phyloP scores from a whole-genome alignment of 768 basidiomycete genomes.

The Lactarius deliciosus region DNA sequence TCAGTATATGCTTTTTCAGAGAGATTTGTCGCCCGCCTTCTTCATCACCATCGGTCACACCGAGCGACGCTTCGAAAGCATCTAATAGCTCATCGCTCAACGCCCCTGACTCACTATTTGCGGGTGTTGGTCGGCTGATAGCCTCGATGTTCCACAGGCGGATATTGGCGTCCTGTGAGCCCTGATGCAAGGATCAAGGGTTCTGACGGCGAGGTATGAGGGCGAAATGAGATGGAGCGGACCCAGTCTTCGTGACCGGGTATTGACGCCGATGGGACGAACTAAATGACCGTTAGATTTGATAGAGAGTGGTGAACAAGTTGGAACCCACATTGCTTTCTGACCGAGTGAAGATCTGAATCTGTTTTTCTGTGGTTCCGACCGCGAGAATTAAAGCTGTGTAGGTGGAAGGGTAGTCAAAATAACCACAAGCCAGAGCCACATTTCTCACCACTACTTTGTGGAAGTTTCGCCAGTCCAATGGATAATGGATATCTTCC shows the following conservation, averaged over 20 bases:
- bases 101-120: slow-evolving; percentile 26
- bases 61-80: slow-evolving; percentile 81
- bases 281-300: slow-evolving; percentile 40
- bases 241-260: slow-evolving; percentile 98
- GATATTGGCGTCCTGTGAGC: slow-evolving; percentile 93
- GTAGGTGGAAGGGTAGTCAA: slow-evolving; percentile 1
- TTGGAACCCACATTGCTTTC: slow-evolving; percentile 48
- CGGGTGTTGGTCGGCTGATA: slow-evolving; percentile 37
- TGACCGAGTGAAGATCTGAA: slow-evolving; percentile 75
- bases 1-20: slow-evolving; percentile 79
- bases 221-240: slow-evolving; percentile 69
- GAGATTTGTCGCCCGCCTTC: slow-evolving; percentile 87
- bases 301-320: slow-evolving; percentile 14
- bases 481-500: slow-evolving; percentile 77
- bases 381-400: slow-evolving; percentile 73
- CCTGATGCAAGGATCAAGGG: slow-evolving; percentile 83
- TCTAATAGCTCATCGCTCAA: slow-evolving; percentile 78
- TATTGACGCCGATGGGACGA: slow-evolving; percentile 56
- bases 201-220: slow-evolving; percentile 37
- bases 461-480: slow-evolving; percentile 62
- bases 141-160: slow-evolving; percentile 86
- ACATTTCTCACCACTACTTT: slow-evolving; percentile 54
- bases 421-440: background rate
- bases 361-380: slow-evolving; percentile 74
- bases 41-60: slow-evolving; percentile 65